Evolutionary conservation across 345 rosid genomes (phyloP), one percentile per base, ranked within the genome.

Genomic region (Salix dunnii): DNA sequence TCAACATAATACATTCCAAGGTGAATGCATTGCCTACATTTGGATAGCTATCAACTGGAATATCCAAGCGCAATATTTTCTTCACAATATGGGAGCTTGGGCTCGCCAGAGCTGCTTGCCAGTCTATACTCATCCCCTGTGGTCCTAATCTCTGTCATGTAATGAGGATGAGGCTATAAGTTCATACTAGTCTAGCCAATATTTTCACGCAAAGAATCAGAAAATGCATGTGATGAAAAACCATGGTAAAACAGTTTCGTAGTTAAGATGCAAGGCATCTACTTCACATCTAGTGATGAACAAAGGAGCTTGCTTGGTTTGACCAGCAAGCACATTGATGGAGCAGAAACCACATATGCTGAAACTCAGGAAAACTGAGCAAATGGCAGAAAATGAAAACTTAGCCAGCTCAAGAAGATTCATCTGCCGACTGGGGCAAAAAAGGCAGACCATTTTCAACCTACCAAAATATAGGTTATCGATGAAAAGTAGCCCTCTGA

Each of bases 41-140:
- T 69, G 92, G 95, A 85, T 86, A 91, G 79, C 91, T 89, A 79
- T 92, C 97, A 71, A 89, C 97, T 10, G 99, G 99, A 89, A 95
- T 94, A 86, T 95, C 99, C 88, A 95, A 85, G 72, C 97, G 96
- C 88, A 92, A 79, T 76, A 92, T 90, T 84, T 94, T 94, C 90
- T 92, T 92, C 72, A 91, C 88, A 13, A 93, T 86, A 82, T 81
- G 90, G 17, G 97, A 84, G 76, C 96, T 90, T 75, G 97, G 97
- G 81, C 99, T 95, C 76, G 97, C 88, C 75, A 96, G 94, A 16
- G 91, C 94, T 78, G 92, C 89, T 89, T 95, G 96, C 99, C 99
- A 92, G 80, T 95, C 97, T 95, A 93, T 91, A 58, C 92, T 86
- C 96, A 95, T 91, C 76, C 99, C 99, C 77, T 86, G 91, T 36